Evolutionary conservation across 1,284 basidiomycete species (phyloP).

Genomic region (Takashimella koratensis): DNA sequence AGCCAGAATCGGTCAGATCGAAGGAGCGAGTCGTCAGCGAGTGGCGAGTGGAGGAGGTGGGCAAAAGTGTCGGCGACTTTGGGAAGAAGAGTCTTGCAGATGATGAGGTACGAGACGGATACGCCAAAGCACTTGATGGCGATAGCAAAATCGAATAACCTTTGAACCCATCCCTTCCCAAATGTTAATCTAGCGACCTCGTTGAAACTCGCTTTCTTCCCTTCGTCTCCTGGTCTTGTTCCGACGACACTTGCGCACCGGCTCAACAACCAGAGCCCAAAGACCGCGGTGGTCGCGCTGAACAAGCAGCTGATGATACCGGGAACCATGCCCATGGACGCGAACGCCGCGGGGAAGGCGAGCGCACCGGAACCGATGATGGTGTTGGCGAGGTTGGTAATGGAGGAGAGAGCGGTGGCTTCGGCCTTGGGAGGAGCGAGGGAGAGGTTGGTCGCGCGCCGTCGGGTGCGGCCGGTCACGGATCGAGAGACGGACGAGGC

Average conservation of each 20-base stretch:
- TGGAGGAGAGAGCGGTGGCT: constrained; percentile 26
- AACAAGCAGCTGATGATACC: constrained; percentile 85
- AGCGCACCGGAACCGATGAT: constrained; percentile 78
- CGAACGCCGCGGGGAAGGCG: constrained; percentile 64
- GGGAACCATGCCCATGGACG: constrained; percentile 77
- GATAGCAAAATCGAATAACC: constrained; percentile 64
- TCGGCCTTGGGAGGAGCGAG: constrained; percentile 4
- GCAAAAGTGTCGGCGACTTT: constrained; percentile 83
- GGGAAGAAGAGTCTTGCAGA: constrained; percentile 87
- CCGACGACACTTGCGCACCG: constrained; percentile 74
- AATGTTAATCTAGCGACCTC: constrained; percentile 80
- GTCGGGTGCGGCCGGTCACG: neutral
- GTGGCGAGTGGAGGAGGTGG: constrained; percentile 59
- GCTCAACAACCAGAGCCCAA: constrained; percentile 86
- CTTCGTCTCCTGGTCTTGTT: constrained; percentile 40
- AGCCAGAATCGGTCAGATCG: constrained; percentile 82
- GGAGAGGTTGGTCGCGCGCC: neutral
- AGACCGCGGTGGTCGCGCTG: constrained; percentile 72
- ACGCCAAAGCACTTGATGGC: constrained; percentile 97
- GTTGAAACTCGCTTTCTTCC: constrained; percentile 76
- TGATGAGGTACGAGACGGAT: constrained; percentile 90
- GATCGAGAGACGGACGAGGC: too few relatives aligned
- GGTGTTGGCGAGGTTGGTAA: constrained; percentile 70
- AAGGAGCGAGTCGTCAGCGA: constrained; percentile 58
- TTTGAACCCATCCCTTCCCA: constrained; percentile 48